Conservation (phyloP, 176 grass and related monocot species). For the Juncus inflexus region DNA sequence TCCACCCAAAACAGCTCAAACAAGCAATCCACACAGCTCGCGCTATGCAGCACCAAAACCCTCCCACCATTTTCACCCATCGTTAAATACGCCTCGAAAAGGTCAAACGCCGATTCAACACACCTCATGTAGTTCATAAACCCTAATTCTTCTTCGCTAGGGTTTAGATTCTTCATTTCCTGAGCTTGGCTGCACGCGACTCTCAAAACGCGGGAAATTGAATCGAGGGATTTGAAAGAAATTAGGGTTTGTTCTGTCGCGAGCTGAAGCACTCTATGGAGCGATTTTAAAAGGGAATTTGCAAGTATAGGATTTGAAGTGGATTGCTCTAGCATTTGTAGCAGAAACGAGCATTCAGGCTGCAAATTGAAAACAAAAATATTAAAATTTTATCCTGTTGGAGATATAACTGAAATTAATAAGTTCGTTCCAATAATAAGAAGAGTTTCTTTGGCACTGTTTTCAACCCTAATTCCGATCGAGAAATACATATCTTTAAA, state of each 20-base stretch:
- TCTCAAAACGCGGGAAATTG: slow-evolving; percentile 63
- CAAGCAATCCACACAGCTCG: slow-evolving; percentile 67
- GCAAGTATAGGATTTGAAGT: slow-evolving; percentile 56
- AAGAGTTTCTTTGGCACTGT: no score
- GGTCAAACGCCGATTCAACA: slow-evolving; percentile 72
- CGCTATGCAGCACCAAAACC: slow-evolving; percentile 62
- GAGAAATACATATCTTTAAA: no score
- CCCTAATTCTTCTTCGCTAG: slow-evolving; percentile 35
- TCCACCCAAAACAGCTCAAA: slow-evolving; percentile 96
- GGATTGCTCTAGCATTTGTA: slow-evolving; percentile 62
- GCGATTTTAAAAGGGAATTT: slow-evolving; percentile 72
- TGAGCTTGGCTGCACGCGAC: slow-evolving; percentile 71
- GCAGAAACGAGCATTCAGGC: slow-evolving; percentile 78
- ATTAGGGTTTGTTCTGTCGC: slow-evolving; percentile 64
- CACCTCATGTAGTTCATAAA: slow-evolving; percentile 44
- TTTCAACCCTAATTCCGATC: no score
- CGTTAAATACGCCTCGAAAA: slow-evolving; percentile 77
- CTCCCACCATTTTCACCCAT: slow-evolving; percentile 74
- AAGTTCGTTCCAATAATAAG: background rate
- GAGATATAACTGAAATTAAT: slow-evolving; percentile 1
- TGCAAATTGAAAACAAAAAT: slow-evolving; percentile 49
- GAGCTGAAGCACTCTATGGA: slow-evolving; percentile 77
- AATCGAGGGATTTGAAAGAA: slow-evolving; percentile 75
- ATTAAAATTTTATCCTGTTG: background rate
- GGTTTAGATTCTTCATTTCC: slow-evolving; percentile 57